Base-by-base conservation (phyloP, 208 protist species). In the Acanthamoeba healyi region DNA sequence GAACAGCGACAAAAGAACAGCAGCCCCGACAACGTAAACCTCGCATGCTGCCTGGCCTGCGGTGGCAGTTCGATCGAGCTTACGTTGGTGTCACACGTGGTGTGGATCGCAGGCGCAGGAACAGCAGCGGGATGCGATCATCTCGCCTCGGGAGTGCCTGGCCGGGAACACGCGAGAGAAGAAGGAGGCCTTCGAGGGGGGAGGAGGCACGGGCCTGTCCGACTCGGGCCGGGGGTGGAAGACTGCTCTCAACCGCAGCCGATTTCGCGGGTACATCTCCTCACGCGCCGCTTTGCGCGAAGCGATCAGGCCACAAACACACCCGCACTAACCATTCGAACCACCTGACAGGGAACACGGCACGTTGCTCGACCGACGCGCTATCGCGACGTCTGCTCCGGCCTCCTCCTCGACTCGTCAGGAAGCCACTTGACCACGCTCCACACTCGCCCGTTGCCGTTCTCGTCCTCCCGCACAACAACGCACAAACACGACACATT, bases 101-200 rank as follows among this genome's bases (percentile, higher is more conserved):
- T 24, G 58, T 4, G 44, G 4, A 12, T 49, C 44, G 44, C 15
- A 22, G 10, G 54, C 10, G 54, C 49, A 54, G 49, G 49, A 54
- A 6, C 49, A 19, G 54, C 54, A 15, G 54, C 4, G 22, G 54
- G 17, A 61, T 3, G 54, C 54, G 17, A 5, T 26, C n/a, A 3
- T 26, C n/a, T 40, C 65, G n/a, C 65, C 65, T 3, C 34, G 32
- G 15, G 15, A 2, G 65, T 2, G 15, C n/a, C 34, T 74, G n/a
- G 34, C 32, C 3, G 65, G 65, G 15, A 74, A 74, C 65, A 74
- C 65, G 34, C 65, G 65, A 3, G 65, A 74, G 65, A 74, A 74
- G 65, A 74, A 74, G 34, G 65, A 74, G 65, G 65, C 65, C n/a
- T 74, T 74, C 24, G 65, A 74, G 17, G 32, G 65, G 5, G 29